Percentiles rank a stretch among this genome's conserved stretches.
Conservation (phyloP, 306 rosid species). For the Pyrus pyrifolia region DNA sequence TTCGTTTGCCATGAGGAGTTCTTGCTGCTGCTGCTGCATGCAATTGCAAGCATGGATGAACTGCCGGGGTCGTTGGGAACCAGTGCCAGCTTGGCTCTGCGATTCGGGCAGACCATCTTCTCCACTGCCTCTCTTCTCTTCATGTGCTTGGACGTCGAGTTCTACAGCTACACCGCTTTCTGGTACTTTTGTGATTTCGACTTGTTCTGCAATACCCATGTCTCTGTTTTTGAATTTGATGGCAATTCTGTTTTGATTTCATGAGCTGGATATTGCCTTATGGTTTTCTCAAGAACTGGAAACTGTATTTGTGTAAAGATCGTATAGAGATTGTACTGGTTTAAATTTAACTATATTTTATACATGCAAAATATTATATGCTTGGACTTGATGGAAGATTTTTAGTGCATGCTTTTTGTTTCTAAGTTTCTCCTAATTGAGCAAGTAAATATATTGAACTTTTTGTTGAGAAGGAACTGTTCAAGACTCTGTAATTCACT, state of each 20-base stretch:
- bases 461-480: neutral
- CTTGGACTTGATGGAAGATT: neutral
- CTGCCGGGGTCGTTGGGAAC: slow-evolving; percentile 89
- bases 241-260: neutral
- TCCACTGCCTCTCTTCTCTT: slow-evolving; percentile 83
- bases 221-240: slow-evolving; percentile 10
- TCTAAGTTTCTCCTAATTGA: neutral
- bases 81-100: slow-evolving; percentile 88
- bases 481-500: neutral
- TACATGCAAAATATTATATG: neutral
- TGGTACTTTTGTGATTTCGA: slow-evolving; percentile 37
- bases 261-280: neutral
- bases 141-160: slow-evolving; percentile 70
- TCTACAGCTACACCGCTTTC: slow-evolving; percentile 82
- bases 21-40: slow-evolving; percentile 1
- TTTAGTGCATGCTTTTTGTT: neutral
- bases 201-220: neutral
- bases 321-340: neutral
- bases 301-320: neutral
- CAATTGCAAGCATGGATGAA: slow-evolving; percentile 52
- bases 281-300: neutral
- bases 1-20: slow-evolving; percentile 14
- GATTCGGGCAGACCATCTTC: slow-evolving; percentile 81
- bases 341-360: neutral
- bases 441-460: neutral